Evolutionary conservation across 2,329 filamentous ascomycete genomes (phyloP).

Genomic region (Cryphonectria carpinicola): DNA sequence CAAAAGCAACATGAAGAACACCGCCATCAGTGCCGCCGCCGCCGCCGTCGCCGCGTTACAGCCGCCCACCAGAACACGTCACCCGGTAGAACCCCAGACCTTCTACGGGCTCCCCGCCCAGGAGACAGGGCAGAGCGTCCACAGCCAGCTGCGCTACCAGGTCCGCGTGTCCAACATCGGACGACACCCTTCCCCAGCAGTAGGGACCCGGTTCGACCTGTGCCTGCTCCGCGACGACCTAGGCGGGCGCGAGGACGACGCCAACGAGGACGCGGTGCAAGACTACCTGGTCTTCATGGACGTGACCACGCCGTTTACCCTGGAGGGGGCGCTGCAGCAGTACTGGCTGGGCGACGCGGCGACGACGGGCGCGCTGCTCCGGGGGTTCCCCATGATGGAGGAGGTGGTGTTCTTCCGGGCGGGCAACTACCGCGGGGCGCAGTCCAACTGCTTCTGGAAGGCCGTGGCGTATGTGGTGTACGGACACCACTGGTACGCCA

Average conservation of each 20-base stretch:
- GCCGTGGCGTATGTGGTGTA: constrained; percentile 37
- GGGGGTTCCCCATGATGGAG: constrained; percentile 41
- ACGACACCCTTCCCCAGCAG: background rate
- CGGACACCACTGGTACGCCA: constrained; percentile 34
- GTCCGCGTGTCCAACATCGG: background rate
- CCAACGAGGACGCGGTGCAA: background rate
- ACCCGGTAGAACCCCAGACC: background rate
- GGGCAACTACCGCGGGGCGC: constrained; percentile 31
- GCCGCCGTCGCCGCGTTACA: background rate
- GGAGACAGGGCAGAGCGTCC: too few relatives aligned
- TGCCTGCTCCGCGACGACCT: constrained; percentile 20
- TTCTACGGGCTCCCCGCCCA: constrained; percentile 17
- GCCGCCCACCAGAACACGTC: too few relatives aligned
- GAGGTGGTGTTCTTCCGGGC: constrained; percentile 37
- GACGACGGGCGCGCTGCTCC: constrained; percentile 21
- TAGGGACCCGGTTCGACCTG: constrained; percentile 29
- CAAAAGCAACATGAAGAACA: background rate
- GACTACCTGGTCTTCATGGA: background rate
- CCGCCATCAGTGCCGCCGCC: background rate
- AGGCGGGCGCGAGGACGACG: background rate
- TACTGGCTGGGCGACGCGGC: constrained; percentile 3
- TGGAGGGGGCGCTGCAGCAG: constrained; percentile 24
- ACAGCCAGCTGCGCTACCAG: constrained; percentile 12
- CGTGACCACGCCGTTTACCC: background rate
- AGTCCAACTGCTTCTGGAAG: constrained; percentile 40